Evolutionary conservation across 1,284 basidiomycete species (phyloP), one percentile per base, ranked within the genome.

Genomic region (Abortiporus biennis): DNA sequence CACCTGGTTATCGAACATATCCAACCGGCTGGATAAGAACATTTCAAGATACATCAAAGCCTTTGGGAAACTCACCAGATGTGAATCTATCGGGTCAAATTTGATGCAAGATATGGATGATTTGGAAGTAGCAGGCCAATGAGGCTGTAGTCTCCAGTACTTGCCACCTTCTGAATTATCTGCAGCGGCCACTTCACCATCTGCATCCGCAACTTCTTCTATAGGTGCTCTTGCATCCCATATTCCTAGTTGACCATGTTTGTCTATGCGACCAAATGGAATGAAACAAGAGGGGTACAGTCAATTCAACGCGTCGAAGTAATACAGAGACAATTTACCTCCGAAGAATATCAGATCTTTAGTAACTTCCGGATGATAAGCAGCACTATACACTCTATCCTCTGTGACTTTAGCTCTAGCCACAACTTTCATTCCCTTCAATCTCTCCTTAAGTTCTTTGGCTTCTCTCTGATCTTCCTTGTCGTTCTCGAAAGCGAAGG

Each of bases 311-410:
- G 40, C 15, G 32, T 37, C 4, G n/a, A 29, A 20, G 27, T 43
- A 37, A 35, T 12, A 22, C 2, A 16, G 16, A 27, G 16, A 22
- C 24, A 22, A 50, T 71, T 45, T 47, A 81, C 83, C 84, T 56
- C 86, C 85, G 55, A 88, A 85, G 56, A 88, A 85, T 15, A 89
- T 71, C 4, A 89, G 59, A 58, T 89, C 86, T 53, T 88, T 89
- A 6, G 79, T 76, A n/a, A 70, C 66, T 50, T 89, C 86, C 2
- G 86, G 84, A 56, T 90, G 86, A 57, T 84, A 90, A 13, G 75
- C 76, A 17, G 81, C 76, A 48, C 80, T 80, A 49, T 90, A 90
- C 1, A 90, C 56, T 20, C 86, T 65, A 47, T 84, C 72, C 48
- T 77, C 67, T 1, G 81, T 86, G 11, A 90, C 85, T 58, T 88